Conservation (phyloP, 2,329 filamentous ascomycete species). For the Arthrinium phaeospermum region DNA sequence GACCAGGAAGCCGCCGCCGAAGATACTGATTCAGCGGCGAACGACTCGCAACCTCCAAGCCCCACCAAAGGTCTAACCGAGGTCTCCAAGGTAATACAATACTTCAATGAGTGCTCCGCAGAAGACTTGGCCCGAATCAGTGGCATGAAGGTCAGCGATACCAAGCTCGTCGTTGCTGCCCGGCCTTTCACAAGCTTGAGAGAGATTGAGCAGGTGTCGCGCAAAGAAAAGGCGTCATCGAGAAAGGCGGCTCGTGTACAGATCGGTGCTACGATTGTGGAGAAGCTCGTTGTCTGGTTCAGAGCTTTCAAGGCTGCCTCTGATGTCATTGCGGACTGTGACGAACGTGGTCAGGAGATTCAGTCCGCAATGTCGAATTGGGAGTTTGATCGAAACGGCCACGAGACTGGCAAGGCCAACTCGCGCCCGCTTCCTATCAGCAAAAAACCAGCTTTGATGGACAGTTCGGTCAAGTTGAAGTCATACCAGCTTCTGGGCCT, state of each 20-base stretch:
- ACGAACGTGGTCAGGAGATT: conserved; percentile 49
- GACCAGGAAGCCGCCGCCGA: conserved; percentile 9
- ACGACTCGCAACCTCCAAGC: conserved; percentile 15
- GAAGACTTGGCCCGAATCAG: conserved; percentile 84
- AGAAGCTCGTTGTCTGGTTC: conserved; percentile 51
- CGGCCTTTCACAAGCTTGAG: conserved; percentile 74
- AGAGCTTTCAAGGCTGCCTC: conserved; percentile 54
- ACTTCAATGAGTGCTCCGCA: conserved; percentile 80
- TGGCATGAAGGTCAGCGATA: conserved; percentile 71
- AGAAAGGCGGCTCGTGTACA: conserved; percentile 38
- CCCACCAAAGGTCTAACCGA: conserved; percentile 22
- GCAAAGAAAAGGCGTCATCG: conserved; percentile 34
- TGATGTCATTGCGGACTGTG: conserved; percentile 45
- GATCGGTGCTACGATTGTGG: conserved; percentile 41
- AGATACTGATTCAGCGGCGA: conserved; percentile 19
- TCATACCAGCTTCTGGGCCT: conserved; percentile 93
- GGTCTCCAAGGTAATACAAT: conserved; percentile 69
- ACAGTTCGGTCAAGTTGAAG: conserved; percentile 78
- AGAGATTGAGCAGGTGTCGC: conserved; percentile 68
- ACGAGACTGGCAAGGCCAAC: conserved; percentile 36
- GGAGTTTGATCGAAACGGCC: conserved; percentile 41
- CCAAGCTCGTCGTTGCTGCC: conserved; percentile 71
- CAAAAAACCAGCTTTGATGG: conserved; percentile 79
- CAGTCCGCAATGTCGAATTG: conserved; percentile 36
- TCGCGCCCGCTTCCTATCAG: conserved; percentile 50